Base-by-base conservation (phyloP, 495 filamentous ascomycete species). In the Xylaria nigripes region DNA sequence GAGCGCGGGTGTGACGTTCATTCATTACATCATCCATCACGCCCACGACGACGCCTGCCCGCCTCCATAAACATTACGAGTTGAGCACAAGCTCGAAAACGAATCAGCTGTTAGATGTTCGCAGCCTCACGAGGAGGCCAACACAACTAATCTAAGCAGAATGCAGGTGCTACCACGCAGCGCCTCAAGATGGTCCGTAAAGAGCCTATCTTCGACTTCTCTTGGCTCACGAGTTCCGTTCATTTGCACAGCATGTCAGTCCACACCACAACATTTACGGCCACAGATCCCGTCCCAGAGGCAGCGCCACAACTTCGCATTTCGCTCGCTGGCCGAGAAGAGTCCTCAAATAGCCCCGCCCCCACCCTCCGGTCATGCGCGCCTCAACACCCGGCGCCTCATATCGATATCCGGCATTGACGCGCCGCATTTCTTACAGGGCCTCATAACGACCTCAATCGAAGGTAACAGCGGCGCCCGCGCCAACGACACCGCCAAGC, bases 371-470 rank as follows among this genome's bases (percentile, higher is more conserved):
- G 82, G 76, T 43, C 54, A 77, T 54, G 70, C 79, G 9, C 65
- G 59, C 8, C 80, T 97, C 60, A 69, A 79, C 32, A 81, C 84
- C 61, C 87, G 93, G 23, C 79, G 81, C 23, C 76, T 98, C 29
- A 82, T 98, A 59, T 83, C 82, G 49, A 70, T 96, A 48, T 77
- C 82, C 43, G 93, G 93, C 42, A 68, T 70, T 45, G 93, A 96
- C 65, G 84, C 87, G 36, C 73, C 86, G 7, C 83, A 84, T 38
- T 96, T 86, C 73, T 82, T 98, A 12, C 92, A 96, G 70, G 91
- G 90, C 51, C 75, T 93, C 45, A 82, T 89, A 43, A 95, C 91
- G 0, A 79, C 81, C 53, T 86, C 90, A 59, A 79, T 96, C 60
- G 49, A 62, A 25, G 45, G 52, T 24, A 73, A 55, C 57, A 67